phyloP scores from a whole-genome alignment of 1,284 basidiomycete species.

The Cryptococcus depauperatus region DNA sequence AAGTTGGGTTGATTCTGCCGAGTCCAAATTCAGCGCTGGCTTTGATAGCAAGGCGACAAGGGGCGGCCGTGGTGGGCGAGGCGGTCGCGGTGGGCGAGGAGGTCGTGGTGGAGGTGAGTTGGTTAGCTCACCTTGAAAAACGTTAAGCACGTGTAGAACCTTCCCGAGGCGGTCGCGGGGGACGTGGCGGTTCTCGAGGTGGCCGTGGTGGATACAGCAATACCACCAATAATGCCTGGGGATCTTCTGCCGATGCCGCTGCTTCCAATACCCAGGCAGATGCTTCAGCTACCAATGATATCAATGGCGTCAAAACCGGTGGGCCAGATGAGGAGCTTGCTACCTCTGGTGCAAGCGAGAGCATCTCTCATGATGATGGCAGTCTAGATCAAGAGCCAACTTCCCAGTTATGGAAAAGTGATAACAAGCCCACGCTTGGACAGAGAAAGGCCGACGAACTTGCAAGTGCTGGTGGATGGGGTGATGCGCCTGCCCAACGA shows the following conservation, averaged over 20 bases:
- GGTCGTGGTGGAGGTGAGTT: conserved; percentile 31
- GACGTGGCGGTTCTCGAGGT: conserved; percentile 36
- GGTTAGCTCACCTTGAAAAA: neutral
- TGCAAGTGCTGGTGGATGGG: conserved; percentile 35
- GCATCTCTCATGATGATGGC: neutral
- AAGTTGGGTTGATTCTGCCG: conserved; percentile 29
- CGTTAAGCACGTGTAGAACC: conserved; percentile 17
- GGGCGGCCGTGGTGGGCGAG: conserved; percentile 34
- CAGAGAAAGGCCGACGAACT: conserved; percentile 35
- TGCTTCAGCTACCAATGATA: conserved; percentile 6
- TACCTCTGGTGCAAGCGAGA: neutral
- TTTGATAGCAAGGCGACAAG: conserved; percentile 23
- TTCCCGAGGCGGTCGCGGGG: conserved; percentile 30
- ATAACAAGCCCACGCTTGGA: neutral
- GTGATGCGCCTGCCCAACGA: conserved; percentile 36
- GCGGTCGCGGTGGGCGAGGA: conserved; percentile 39
- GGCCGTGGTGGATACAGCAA: conserved; percentile 33
- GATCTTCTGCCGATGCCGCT: conserved; percentile 36
- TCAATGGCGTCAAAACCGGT: too few relatives aligned
- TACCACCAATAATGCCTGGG: conserved; percentile 22
- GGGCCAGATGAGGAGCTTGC: conserved; percentile 14
- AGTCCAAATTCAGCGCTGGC: conserved; percentile 14
- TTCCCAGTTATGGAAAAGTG: neutral
- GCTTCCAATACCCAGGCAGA: conserved; percentile 27
- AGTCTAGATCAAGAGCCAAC: neutral